A percentile compares a stretch with the other conserved stretches of the same genome.
These are phyloP conservation scores for Pisolithus orientalis DNA, from an alignment of 768 basidiomycete species.

Conservation along the genomic window DNA sequence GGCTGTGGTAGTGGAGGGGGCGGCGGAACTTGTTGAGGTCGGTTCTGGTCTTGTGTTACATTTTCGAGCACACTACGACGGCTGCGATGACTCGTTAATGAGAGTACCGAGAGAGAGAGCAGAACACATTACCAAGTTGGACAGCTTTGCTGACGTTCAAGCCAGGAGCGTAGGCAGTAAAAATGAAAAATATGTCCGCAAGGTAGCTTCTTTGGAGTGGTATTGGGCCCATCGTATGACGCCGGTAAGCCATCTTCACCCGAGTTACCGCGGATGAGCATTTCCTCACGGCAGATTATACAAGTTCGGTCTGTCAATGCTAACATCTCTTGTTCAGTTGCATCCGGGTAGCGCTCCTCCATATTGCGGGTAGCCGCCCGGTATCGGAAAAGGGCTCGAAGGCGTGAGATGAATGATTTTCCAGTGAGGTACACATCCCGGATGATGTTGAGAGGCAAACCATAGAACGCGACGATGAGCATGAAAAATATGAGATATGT, in stretches of 20 bases:
- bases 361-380: slow-evolving; percentile 93
- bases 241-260: slow-evolving; percentile 17
- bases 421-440: slow-evolving; percentile 96
- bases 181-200: slow-evolving; percentile 99
- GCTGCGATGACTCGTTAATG: slow-evolving; percentile 31
- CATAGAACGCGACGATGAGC: slow-evolving; percentile 91
- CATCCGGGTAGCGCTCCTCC: slow-evolving; percentile 93
- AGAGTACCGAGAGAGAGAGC: background rate
- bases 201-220: slow-evolving; percentile 92
- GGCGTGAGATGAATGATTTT: slow-evolving; percentile 82
- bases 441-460: slow-evolving; percentile 92
- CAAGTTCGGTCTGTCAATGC: slow-evolving; percentile 86
- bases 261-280: slow-evolving; percentile 44
- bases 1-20: slow-evolving; percentile 22
- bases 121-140: slow-evolving; percentile 79
- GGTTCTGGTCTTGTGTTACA: slow-evolving; percentile 27
- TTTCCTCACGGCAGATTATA: slow-evolving; percentile 97
- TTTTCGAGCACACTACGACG: slow-evolving; percentile 73
- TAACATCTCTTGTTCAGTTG: slow-evolving; percentile 77
- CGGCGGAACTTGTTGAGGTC: slow-evolving; percentile 15
- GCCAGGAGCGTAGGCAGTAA: slow-evolving; percentile 93
- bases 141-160: slow-evolving; percentile 97
- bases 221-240: slow-evolving; percentile 70
- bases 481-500: slow-evolving; percentile 93
- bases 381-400: slow-evolving; percentile 86